Evolutionary conservation across 495 filamentous ascomycete genomes (phyloP).

Genomic region (Penicillium roqueforti): DNA sequence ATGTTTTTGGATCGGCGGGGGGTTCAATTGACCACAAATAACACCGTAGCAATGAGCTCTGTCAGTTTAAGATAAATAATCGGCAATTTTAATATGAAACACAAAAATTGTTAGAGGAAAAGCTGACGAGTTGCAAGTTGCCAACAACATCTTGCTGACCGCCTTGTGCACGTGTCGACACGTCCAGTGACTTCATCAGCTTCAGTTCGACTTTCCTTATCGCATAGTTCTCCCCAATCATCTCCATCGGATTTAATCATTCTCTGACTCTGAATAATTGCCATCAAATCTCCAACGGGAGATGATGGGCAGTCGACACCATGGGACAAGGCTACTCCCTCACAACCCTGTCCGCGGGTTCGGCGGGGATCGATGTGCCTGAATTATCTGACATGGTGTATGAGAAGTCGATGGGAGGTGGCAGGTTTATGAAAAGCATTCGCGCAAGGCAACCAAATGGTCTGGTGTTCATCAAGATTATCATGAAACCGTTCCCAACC

Average conservation of each 20-base stretch:
- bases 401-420: conserved; percentile 87
- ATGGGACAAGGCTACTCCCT: conserved; percentile 99
- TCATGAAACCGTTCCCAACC: conserved; percentile 80
- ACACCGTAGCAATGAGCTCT: not conserved
- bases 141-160: conserved; percentile 14
- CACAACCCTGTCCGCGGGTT: conserved; percentile 80
- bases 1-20: not conserved
- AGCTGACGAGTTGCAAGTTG: conserved; percentile 1
- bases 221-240: not conserved
- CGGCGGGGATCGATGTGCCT: conserved; percentile 87
- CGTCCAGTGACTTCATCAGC: conserved; percentile 24
- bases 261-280: conserved; percentile 1
- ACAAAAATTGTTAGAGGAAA: not conserved
- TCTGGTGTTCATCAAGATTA: conserved; percentile 85
- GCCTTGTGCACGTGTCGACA: conserved; percentile 24
- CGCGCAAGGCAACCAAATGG: conserved; percentile 86
- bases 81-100: not conserved
- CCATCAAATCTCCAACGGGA: conserved; percentile 15
- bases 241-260: not conserved
- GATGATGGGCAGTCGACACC: conserved; percentile 38
- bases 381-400: conserved; percentile 86
- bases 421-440: conserved; percentile 97
- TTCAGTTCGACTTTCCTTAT: conserved; percentile 5
- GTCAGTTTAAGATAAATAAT: not conserved
- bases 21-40: not conserved